Percentiles rank a stretch among this genome's conserved stretches.
phyloP scores from a whole-genome alignment of 768 basidiomycete genomes.

The Paxillus ammoniavirescens region DNA sequence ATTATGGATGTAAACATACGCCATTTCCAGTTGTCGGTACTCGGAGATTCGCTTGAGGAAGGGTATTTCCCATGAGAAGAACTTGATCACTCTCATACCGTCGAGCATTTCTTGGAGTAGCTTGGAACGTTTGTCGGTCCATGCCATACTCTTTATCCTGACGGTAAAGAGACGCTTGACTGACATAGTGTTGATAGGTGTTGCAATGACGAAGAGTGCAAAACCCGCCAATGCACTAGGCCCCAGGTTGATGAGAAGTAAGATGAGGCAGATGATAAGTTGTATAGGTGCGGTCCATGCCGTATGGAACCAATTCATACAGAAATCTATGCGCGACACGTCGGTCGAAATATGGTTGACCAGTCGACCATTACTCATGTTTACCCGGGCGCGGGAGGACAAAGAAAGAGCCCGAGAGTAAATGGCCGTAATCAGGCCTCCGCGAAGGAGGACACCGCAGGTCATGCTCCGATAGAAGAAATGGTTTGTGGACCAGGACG shows the following conservation, averaged over 20 bases:
- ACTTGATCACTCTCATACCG: slow-evolving; percentile 91
- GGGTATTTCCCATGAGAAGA: slow-evolving; percentile 85
- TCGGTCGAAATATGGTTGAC: slow-evolving; percentile 95
- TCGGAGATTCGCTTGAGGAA: slow-evolving; percentile 72
- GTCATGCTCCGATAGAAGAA: slow-evolving; percentile 78
- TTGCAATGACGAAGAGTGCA: slow-evolving; percentile 63
- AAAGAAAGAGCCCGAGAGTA: slow-evolving; percentile 77
- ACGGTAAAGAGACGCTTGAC: slow-evolving; percentile 65
- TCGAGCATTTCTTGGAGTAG: slow-evolving; percentile 85
- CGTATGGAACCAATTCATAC: slow-evolving; percentile 78
- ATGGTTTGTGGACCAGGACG: slow-evolving; percentile 71
- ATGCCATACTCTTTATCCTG: slow-evolving; percentile 74
- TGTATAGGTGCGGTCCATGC: slow-evolving; percentile 77
- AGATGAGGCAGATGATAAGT: slow-evolving; percentile 69
- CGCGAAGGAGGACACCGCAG: slow-evolving; percentile 77
- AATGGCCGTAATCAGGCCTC: slow-evolving; percentile 84
- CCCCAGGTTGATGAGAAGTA: slow-evolving; percentile 74
- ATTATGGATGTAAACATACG: slow-evolving; percentile 33
- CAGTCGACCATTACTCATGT: slow-evolving; percentile 82
- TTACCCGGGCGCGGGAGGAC: slow-evolving; percentile 74
- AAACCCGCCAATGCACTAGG: slow-evolving; percentile 55
- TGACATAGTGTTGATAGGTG: slow-evolving; percentile 72
- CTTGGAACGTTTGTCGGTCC: slow-evolving; percentile 90
- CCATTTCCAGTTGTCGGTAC: slow-evolving; percentile 71
- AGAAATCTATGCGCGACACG: slow-evolving; percentile 89